phyloP scores from a whole-genome alignment of 345 rosid species.

The Gossypioides kirkii region DNA sequence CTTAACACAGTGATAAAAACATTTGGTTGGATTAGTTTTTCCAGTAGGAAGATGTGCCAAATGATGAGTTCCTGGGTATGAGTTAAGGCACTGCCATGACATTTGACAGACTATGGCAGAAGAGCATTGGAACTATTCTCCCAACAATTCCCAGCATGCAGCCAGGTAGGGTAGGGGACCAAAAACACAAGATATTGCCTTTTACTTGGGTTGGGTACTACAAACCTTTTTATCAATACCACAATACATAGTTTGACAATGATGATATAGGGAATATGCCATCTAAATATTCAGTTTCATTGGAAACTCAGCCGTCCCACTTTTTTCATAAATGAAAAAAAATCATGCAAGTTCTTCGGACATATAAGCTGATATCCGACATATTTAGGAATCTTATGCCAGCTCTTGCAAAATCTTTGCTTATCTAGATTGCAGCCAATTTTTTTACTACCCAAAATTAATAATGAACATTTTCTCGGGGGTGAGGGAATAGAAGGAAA shows the following conservation, averaged over 20 bases:
- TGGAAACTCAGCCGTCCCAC: constrained; percentile 10
- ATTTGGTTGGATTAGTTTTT: not conserved
- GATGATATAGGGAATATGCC: too few relatives aligned
- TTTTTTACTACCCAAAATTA: too few relatives aligned
- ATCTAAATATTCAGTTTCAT: not conserved
- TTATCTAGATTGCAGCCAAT: too few relatives aligned
- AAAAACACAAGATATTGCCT: constrained; percentile 1
- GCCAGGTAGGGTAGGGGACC: constrained; percentile 27
- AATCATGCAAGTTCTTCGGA: not conserved
- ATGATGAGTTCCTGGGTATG: not conserved
- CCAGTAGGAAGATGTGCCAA: constrained; percentile 1
- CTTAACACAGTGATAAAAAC: too few relatives aligned
- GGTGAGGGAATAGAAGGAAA: not conserved
- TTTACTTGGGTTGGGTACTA: not conserved
- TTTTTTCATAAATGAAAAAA: too few relatives aligned
- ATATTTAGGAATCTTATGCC: too few relatives aligned
- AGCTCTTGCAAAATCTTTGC: too few relatives aligned
- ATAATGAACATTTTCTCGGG: not conserved
- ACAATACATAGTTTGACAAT: not conserved
- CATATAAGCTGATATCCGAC: not conserved
- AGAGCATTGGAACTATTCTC: not conserved
- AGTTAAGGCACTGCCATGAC: not conserved
- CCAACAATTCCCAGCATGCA: not conserved
- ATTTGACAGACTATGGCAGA: not conserved
- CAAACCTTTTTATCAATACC: constrained; percentile 7